These are phyloP conservation scores for Mucor lusitanicus DNA, from an alignment of 371 early-diverging fungal genomes.

Conservation along the genomic window DNA sequence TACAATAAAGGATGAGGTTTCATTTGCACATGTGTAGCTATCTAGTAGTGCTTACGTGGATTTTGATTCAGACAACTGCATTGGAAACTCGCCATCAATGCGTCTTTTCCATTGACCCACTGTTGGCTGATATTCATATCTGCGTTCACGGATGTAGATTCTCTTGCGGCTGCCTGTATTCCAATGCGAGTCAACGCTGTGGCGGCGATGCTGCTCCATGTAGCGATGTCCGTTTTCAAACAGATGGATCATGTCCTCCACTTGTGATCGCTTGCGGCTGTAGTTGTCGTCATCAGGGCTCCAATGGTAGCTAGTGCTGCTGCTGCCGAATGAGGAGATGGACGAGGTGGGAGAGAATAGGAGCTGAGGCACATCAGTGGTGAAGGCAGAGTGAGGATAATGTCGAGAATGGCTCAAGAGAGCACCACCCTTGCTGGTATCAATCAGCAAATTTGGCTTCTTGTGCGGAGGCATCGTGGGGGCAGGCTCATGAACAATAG, in stretches of 20 bases:
- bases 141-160: constrained; percentile 8
- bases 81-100: not conserved
- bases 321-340: not conserved
- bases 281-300: not conserved
- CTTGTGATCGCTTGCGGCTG: not conserved
- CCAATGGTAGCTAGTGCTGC: not conserved
- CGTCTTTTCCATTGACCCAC: constrained; percentile 26
- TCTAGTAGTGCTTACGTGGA: constrained; percentile 16
- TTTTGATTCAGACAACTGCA: constrained; percentile 4
- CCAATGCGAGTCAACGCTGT: constrained; percentile 10
- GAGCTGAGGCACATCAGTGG: not conserved
- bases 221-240: constrained; percentile 14
- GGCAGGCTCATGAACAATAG: not conserved
- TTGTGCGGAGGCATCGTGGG: not conserved
- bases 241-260: constrained; percentile 14
- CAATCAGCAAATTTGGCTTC: not conserved
- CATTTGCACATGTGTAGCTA: not conserved
- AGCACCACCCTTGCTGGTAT: not conserved
- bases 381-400: not conserved
- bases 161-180: not conserved
- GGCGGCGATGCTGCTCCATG: not conserved
- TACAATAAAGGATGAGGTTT: not conserved
- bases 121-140: constrained; percentile 23
- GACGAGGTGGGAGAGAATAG: constrained; percentile 5
- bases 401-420: not conserved